Evolutionary conservation across 176 grass and related monocot species (phyloP).

Genomic region (Hyparrhenia diplandra): DNA sequence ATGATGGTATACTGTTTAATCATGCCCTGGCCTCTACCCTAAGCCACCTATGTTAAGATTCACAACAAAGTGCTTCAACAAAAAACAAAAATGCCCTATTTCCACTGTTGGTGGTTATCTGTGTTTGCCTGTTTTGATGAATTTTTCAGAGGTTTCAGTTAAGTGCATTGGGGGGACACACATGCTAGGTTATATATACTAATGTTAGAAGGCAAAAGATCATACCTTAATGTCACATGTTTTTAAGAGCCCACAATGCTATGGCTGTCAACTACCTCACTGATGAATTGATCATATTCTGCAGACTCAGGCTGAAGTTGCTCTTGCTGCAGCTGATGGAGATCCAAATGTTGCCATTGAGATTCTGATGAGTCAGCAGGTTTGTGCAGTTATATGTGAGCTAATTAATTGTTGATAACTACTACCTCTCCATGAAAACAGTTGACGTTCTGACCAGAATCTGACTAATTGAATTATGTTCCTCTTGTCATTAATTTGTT

Average conservation of each 20-base stretch:
- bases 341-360: slow-evolving; percentile 95
- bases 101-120: neutral
- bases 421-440: neutral
- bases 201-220: neutral
- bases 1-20: slow-evolving; percentile 7
- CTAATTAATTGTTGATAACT: neutral
- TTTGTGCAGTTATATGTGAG: slow-evolving; percentile 5
- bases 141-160: neutral
- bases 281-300: slow-evolving; percentile 22
- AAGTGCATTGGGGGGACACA: neutral
- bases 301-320: slow-evolving; percentile 94
- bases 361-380: slow-evolving; percentile 95
- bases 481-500: neutral
- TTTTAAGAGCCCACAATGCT: neutral
- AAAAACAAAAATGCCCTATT: neutral
- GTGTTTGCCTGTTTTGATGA: neutral
- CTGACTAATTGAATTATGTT: neutral
- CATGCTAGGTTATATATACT: neutral
- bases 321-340: slow-evolving; percentile 86
- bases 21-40: neutral
- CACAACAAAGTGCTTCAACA: neutral
- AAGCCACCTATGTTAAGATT: neutral
- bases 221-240: neutral
- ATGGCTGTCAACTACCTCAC: neutral
- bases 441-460: neutral